phyloP scores from a whole-genome alignment of 257 asterid genomes.

The Parsonsia alboflavescens region DNA sequence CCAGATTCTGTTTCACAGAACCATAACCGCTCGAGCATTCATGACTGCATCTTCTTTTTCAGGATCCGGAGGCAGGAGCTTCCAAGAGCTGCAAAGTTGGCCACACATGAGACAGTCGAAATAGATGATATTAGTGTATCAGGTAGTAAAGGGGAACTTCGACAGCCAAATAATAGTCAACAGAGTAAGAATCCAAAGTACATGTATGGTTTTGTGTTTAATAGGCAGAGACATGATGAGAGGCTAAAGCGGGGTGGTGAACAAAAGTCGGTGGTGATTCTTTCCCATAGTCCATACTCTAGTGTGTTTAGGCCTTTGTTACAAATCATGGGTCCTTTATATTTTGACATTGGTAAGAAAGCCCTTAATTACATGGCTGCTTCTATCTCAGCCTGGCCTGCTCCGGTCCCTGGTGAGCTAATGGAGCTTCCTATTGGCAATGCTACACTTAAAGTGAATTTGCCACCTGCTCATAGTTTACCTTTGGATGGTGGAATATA shows the following conservation, averaged over 20 bases:
- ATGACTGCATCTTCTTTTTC: slow-evolving; percentile 89
- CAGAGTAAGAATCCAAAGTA: slow-evolving; percentile 40
- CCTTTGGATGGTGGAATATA: slow-evolving; percentile 71
- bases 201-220: slow-evolving; percentile 88
- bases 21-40: slow-evolving; percentile 90
- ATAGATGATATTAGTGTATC: slow-evolving; percentile 31
- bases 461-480: slow-evolving; percentile 93
- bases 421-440: slow-evolving; percentile 92
- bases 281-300: slow-evolving; percentile 79
- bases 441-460: slow-evolving; percentile 73
- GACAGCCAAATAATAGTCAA: slow-evolving; percentile 30
- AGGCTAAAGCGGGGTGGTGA: slow-evolving; percentile 96
- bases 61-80: slow-evolving; percentile 55
- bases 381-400: slow-evolving; percentile 81
- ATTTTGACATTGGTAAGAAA: slow-evolving; percentile 89
- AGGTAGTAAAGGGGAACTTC: slow-evolving; percentile 21
- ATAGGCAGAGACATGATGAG: slow-evolving; percentile 97
- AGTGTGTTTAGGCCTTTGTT: slow-evolving; percentile 88
- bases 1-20: slow-evolving; percentile 98
- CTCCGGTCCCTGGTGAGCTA: slow-evolving; percentile 77
- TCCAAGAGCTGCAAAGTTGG: slow-evolving; percentile 27
- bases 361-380: slow-evolving; percentile 78
- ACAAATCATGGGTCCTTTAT: slow-evolving; percentile 95
- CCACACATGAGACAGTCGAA: slow-evolving; percentile 56
- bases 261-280: slow-evolving; percentile 90